Conservation (phyloP, 2,329 filamentous ascomycete genomes). For the Didymellaceae sp. region DNA sequence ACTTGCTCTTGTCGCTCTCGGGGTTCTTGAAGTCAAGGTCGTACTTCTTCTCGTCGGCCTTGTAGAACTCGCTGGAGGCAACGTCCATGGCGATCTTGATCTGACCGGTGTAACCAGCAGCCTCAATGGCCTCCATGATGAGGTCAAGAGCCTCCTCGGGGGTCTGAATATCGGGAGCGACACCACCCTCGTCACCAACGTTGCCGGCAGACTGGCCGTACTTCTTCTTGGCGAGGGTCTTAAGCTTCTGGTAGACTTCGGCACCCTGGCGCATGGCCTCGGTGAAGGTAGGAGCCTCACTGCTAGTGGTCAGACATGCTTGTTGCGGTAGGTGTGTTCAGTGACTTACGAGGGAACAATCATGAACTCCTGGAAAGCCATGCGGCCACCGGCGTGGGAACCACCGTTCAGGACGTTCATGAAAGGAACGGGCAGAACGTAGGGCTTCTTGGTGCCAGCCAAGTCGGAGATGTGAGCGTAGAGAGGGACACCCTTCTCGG, state of each 20-base stretch:
- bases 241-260: conserved; percentile 98
- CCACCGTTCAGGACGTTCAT: conserved; percentile 69
- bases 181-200: conserved; percentile 99
- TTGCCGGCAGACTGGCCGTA: conserved; percentile 99
- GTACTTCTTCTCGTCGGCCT: conserved; percentile 95
- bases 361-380: conserved; percentile 67
- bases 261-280: conserved; percentile 96
- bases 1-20: conserved; percentile 92
- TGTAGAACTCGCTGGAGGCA: conserved; percentile 99
- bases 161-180: conserved; percentile 97
- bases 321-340: neutral
- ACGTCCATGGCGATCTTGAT: conserved; percentile 99
- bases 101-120: conserved; percentile 93
- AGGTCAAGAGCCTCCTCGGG: conserved; percentile 95
- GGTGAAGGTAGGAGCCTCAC: conserved; percentile 84
- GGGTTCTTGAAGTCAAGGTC: conserved; percentile 99
- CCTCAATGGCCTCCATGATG: conserved; percentile 91
- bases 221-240: conserved; percentile 97
- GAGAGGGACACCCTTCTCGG: conserved; percentile 61
- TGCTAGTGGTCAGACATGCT: conserved; percentile 45
- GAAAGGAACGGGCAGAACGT: conserved; percentile 63
- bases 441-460: conserved; percentile 60
- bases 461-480: conserved; percentile 65
- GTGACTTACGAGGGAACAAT: conserved; percentile 56
- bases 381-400: conserved; percentile 95